These are phyloP conservation scores for Yamadazyma songkhlaensis DNA, from an alignment of 1,139 yeast species.

Conservation along the genomic window DNA sequence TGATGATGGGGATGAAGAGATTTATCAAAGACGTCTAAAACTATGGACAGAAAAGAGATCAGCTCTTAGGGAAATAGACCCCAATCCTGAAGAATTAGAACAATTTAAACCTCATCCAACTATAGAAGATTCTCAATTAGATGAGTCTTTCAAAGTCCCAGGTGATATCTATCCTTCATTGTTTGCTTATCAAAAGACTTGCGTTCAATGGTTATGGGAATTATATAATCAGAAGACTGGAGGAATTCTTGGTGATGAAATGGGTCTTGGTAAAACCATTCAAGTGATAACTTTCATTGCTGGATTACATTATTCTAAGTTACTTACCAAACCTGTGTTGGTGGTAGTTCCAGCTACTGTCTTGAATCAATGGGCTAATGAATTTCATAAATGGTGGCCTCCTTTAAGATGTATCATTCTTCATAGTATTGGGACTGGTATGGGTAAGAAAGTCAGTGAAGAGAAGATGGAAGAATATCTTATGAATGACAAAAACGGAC, in stretches of 20 bases:
- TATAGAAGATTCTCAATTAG: conserved; percentile 69
- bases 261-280: conserved; percentile 96
- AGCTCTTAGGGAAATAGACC: conserved; percentile 19
- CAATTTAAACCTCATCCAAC: conserved; percentile 79
- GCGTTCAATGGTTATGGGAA: conserved; percentile 82
- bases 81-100: conserved; percentile 45
- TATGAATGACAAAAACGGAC: conserved; percentile 18
- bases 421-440: conserved; percentile 91
- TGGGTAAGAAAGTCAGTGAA: conserved; percentile 51
- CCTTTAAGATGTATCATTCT: conserved; percentile 81
- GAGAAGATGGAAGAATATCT: conserved; percentile 50
- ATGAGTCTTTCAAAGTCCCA: conserved; percentile 70
- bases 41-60: conserved; percentile 58
- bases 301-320: conserved; percentile 79
- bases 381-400: conserved; percentile 98
- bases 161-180: conserved; percentile 87
- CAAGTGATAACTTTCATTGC: conserved; percentile 90
- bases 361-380: conserved; percentile 93
- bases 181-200: conserved; percentile 91
- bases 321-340: conserved; percentile 71
- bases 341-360: conserved; percentile 97
- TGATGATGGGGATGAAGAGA: conserved; percentile 78
- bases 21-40: conserved; percentile 56
- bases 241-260: conserved; percentile 95
- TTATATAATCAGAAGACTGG: conserved; percentile 83